phyloP scores from a whole-genome alignment of 805 yeast species.

The Hanseniaspora jakobsenii region DNA sequence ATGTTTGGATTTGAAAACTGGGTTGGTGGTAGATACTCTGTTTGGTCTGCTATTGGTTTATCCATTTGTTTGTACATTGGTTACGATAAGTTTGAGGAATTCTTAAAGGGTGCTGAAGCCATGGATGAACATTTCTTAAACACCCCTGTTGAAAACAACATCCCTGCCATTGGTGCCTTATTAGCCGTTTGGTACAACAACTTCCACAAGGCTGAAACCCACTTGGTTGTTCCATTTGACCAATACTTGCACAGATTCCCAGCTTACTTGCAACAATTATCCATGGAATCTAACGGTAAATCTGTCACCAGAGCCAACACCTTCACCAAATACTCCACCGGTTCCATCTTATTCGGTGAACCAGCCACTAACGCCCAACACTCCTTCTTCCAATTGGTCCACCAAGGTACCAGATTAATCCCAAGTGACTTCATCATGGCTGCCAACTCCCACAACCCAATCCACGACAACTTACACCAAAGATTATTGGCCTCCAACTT shows the following conservation, averaged over 20 bases:
- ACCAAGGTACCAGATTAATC: slow-evolving; percentile 95
- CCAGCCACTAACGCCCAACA: slow-evolving; percentile 99
- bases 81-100: slow-evolving; percentile 79
- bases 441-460: slow-evolving; percentile 96
- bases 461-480: slow-evolving; percentile 88
- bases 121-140: slow-evolving; percentile 79
- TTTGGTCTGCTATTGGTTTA: slow-evolving; percentile 97
- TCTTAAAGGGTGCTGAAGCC: slow-evolving; percentile 96
- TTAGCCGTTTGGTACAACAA: slow-evolving; percentile 97
- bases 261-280: slow-evolving; percentile 95
- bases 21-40: slow-evolving; percentile 99
- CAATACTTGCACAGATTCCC: slow-evolving; percentile 99
- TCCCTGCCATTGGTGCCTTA: slow-evolving; percentile 87
- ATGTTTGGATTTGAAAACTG: slow-evolving; percentile 98
- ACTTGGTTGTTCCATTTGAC: slow-evolving; percentile 95
- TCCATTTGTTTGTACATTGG: slow-evolving; percentile 93
- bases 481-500: slow-evolving; percentile 97
- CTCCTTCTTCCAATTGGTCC: slow-evolving; percentile 97
- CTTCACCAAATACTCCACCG: slow-evolving; percentile 90
- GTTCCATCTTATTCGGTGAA: slow-evolving; percentile 92
- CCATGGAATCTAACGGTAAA: slow-evolving; percentile 99
- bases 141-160: slow-evolving; percentile 80
- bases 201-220: slow-evolving; percentile 96
- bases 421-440: slow-evolving; percentile 96
- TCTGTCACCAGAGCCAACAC: slow-evolving; percentile 86